Conservation (phyloP, 805 yeast species). For the Priceomyces carsonii region DNA sequence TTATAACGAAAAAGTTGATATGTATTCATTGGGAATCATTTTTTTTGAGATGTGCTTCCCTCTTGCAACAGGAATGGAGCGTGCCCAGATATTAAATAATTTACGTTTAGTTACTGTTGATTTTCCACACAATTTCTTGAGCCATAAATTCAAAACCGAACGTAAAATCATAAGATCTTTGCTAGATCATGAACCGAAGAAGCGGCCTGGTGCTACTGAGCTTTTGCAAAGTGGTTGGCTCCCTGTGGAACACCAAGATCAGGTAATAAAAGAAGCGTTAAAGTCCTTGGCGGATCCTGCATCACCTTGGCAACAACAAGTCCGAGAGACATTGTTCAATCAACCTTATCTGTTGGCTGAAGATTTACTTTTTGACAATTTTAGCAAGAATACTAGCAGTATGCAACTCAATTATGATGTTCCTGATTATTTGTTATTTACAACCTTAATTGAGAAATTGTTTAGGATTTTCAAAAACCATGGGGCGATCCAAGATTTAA, state of each 20-base stretch:
- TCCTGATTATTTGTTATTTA: slow-evolving; percentile 54
- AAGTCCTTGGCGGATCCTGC: slow-evolving; percentile 84
- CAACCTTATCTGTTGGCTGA: slow-evolving; percentile 85
- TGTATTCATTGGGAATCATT: slow-evolving; percentile 92
- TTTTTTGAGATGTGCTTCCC: slow-evolving; percentile 93
- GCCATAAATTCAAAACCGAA: slow-evolving; percentile 54
- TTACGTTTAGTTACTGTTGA: slow-evolving; percentile 59
- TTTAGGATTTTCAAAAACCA: slow-evolving; percentile 68
- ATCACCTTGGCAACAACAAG: slow-evolving; percentile 93
- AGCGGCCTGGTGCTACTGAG: slow-evolving; percentile 78
- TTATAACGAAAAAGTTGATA: slow-evolving; percentile 93
- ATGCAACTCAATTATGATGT: slow-evolving; percentile 27
- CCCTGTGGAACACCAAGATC: slow-evolving; percentile 89
- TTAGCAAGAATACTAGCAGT: slow-evolving; percentile 24
- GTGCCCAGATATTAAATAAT: slow-evolving; percentile 69
- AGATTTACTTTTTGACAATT: slow-evolving; percentile 76
- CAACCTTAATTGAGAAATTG: slow-evolving; percentile 61
- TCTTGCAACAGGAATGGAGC: slow-evolving; percentile 90
- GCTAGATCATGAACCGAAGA: slow-evolving; percentile 74
- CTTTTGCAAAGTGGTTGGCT: slow-evolving; percentile 78
- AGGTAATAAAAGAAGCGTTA: slow-evolving; percentile 83
- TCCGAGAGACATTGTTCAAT: slow-evolving; percentile 79
- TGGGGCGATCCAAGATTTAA: slow-evolving; percentile 82
- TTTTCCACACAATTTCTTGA: slow-evolving; percentile 71
- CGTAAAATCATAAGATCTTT: slow-evolving; percentile 64